Evolutionary conservation across 306 rosid genomes (phyloP).

Genomic region (Sicyos edulis): DNA sequence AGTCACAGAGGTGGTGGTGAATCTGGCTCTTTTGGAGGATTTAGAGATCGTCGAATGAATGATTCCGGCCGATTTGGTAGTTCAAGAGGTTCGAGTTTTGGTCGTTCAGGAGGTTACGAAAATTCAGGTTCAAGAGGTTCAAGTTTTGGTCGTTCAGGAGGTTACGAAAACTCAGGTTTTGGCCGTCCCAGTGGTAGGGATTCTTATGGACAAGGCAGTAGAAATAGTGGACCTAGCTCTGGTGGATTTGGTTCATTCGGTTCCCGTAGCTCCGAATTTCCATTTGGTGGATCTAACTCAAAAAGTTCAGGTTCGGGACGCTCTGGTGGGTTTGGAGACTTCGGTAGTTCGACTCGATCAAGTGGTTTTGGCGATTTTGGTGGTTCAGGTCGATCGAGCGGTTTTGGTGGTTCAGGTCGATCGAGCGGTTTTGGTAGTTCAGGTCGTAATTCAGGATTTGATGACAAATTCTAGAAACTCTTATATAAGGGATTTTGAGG

Average conservation of each 20-base stretch:
- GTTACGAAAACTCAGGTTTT: constrained; percentile 32
- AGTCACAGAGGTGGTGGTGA: constrained; percentile 49
- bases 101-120: constrained; percentile 36
- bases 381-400: constrained; percentile 29
- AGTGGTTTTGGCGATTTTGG: constrained; percentile 30
- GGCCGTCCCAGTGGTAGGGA: constrained; percentile 42
- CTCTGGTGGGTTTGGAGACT: constrained; percentile 43
- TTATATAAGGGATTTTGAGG: not conserved
- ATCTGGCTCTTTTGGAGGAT: constrained; percentile 40
- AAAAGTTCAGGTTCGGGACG: constrained; percentile 43
- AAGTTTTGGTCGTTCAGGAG: constrained; percentile 39
- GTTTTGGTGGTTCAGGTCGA: constrained; percentile 35
- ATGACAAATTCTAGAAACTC: constrained; percentile 24
- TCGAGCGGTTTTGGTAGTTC: constrained; percentile 37
- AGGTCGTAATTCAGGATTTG: constrained; percentile 24
- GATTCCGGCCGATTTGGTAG: constrained; percentile 6
- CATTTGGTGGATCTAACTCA: constrained; percentile 31
- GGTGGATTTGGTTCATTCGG: constrained; percentile 48
- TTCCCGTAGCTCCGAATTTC: constrained; percentile 31
- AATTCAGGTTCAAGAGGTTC: constrained; percentile 31
- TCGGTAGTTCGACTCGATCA: constrained; percentile 23
- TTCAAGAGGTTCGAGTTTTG: constrained; percentile 30
- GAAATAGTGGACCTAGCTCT: constrained; percentile 34
- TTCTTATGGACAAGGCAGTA: constrained; percentile 28
- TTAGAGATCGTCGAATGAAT: constrained; percentile 24